A percentile compares a stretch with the other conserved stretches of the same genome.
Evolutionary conservation across 2,329 filamentous ascomycete genomes (phyloP).

Genomic region (Alternaria postmessia): DNA sequence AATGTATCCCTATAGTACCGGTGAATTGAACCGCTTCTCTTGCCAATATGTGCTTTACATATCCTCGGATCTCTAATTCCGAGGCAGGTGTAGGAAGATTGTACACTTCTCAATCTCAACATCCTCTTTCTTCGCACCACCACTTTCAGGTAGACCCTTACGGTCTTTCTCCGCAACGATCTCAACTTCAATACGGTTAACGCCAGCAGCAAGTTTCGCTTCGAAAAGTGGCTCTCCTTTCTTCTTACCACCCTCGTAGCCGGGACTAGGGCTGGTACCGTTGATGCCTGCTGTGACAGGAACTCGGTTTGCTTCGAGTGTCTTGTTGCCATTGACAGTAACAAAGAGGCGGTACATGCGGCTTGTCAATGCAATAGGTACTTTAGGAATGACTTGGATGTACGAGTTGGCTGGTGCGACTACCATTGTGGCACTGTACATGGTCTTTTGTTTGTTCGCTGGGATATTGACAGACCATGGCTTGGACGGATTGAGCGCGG

Average conservation of each 20-base stretch:
- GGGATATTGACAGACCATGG: conserved; percentile 70
- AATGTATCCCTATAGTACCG: neutral
- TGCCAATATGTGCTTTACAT: neutral
- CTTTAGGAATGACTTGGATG: conserved; percentile 73
- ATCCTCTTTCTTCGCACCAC: conserved; percentile 46
- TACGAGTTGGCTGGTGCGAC: conserved; percentile 73
- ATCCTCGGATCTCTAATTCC: conserved; percentile 24
- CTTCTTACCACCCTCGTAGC: conserved; percentile 50
- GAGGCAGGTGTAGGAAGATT: conserved; percentile 75
- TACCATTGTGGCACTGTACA: conserved; percentile 77
- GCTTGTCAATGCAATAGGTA: conserved; percentile 69
- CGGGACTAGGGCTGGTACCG: conserved; percentile 29
- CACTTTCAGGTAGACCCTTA: conserved; percentile 40
- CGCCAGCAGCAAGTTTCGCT: conserved; percentile 71
- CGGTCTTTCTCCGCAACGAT: conserved; percentile 74
- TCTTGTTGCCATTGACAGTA: conserved; percentile 69
- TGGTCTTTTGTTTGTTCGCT: conserved; percentile 70
- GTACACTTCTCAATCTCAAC: conserved; percentile 82
- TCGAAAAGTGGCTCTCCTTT: conserved; percentile 76
- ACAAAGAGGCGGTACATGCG: conserved; percentile 82
- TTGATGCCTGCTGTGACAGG: conserved; percentile 50
- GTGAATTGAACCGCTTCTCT: neutral
- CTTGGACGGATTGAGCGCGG: conserved; percentile 67
- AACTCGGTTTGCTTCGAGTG: conserved; percentile 68
- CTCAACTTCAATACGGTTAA: conserved; percentile 82